Base-by-base conservation (phyloP, 202 grass and related monocot genomes). In the Zizania palustris region DNA sequence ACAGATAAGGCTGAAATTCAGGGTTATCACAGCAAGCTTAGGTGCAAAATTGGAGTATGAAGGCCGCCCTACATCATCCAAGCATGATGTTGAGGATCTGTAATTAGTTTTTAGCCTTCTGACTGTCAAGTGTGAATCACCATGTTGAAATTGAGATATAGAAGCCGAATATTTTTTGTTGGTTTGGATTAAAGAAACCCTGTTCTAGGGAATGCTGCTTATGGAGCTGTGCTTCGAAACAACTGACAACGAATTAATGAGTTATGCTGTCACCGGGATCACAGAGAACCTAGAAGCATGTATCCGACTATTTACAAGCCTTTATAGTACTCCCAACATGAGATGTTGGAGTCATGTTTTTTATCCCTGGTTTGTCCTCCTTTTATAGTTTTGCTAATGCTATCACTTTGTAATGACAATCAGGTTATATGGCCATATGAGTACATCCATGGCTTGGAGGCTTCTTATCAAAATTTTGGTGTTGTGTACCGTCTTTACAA, bases 1-100 rank as follows among this genome's bases (percentile, higher is more conserved):
- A 92, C 50, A 85, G 58, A 92, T 88, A 37, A 88, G 91, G 80
- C 77, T 92, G 14, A 94, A 92, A 46, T 98, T 98, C 70, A 90
- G 85, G 63, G 71, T 87, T 67, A 88, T 88, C 84, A 28, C 28
- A 28, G 28, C 28, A 28, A 28, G 2, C 28, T 2, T 28, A 2
- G 28, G 28, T 2, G 49, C 49, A 51, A n/a, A 51, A n/a, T 7
- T 51, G 49, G 49, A n/a, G 15, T 51, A 51, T 15, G 15, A 51
- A n/a, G 5, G 5, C 7, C 49, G 0, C 15, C 49, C 49, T 16
- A 6, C 49, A 51, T 51, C 48, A 51, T 51, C 14, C 48, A 50
- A 50, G 5, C 48, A 50, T 13, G 14, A 50, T 6, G 48, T 50
- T 2, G 49, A 51, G 49, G 65, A 36, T 51, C 13, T 5, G 3